A percentile compares a stretch with the other conserved stretches of the same genome.
phyloP scores from a whole-genome alignment of 1,284 basidiomycete genomes.

The Malassezia equina region DNA sequence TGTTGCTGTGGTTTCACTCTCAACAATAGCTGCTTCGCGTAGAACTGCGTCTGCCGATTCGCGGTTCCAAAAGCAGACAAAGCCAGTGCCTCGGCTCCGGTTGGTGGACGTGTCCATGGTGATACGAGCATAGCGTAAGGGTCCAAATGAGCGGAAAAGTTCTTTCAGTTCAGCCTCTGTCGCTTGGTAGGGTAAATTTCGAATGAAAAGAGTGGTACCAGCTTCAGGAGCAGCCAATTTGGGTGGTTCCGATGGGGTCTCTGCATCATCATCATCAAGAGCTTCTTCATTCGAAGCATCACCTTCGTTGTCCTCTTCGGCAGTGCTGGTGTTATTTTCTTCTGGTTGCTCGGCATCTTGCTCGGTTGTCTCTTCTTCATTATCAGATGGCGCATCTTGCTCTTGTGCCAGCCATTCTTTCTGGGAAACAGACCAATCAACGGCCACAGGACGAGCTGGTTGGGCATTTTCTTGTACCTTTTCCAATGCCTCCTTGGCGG shows the following conservation, averaged over 20 bases:
- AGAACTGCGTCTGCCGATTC: conserved; percentile 79
- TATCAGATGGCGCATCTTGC: conserved; percentile 34
- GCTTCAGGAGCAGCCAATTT: conserved; percentile 35
- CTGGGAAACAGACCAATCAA: conserved; percentile 94
- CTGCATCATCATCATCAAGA: conserved; percentile 43
- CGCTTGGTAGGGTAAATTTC: conserved; percentile 84
- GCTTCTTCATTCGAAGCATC: conserved; percentile 20
- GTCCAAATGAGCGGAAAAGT: conserved; percentile 61
- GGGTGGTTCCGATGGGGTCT: conserved; percentile 49
- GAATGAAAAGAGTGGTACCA: conserved; percentile 84
- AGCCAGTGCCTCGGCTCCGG: conserved; percentile 84
- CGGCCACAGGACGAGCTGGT: conserved; percentile 66
- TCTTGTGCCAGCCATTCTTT: conserved; percentile 69
- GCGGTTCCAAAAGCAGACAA: conserved; percentile 93
- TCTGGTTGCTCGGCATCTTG: conserved; percentile 48
- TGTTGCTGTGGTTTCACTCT: conserved; percentile 23
- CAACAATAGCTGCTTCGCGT: conserved; percentile 56
- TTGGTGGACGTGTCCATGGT: conserved; percentile 74
- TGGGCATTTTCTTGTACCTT: conserved; percentile 26
- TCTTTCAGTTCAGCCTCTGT: conserved; percentile 42
- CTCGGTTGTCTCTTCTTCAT: conserved; percentile 32
- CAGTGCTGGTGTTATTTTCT: conserved; percentile 49
- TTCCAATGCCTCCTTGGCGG: conserved; percentile 51
- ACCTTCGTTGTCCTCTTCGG: conserved; percentile 27
- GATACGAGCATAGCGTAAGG: conserved; percentile 83